Evolutionary conservation across 2,329 filamentous ascomycete species (phyloP).

Genomic region (Thermomyces lanuginosus): DNA sequence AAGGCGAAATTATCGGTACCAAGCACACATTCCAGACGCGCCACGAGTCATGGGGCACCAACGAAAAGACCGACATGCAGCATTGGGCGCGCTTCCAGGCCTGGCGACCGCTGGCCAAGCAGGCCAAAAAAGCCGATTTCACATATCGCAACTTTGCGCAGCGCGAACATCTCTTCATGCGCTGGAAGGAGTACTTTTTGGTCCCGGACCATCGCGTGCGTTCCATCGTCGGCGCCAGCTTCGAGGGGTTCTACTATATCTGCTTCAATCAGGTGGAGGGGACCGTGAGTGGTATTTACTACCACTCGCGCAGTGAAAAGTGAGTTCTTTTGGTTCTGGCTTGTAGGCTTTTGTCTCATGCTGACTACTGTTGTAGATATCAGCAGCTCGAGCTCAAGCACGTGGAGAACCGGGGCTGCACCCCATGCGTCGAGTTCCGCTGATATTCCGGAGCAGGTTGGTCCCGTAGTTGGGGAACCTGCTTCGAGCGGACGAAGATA

Average conservation of each 20-base stretch:
- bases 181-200: constrained; percentile 97
- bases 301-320: constrained; percentile 96
- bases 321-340: constrained; percentile 34
- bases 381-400: constrained; percentile 87
- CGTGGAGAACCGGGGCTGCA: constrained; percentile 68
- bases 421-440: constrained; percentile 74
- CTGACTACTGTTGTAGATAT: constrained; percentile 40
- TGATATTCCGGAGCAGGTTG: no score
- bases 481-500: no score
- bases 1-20: constrained; percentile 90
- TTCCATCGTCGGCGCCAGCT: constrained; percentile 85
- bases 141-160: constrained; percentile 55
- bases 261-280: constrained; percentile 90
- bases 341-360: neutral
- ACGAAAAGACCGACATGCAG: constrained; percentile 73
- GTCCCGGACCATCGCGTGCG: constrained; percentile 87
- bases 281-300: constrained; percentile 84
- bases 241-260: constrained; percentile 98
- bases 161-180: constrained; percentile 87
- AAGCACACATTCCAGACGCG: constrained; percentile 90
- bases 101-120: constrained; percentile 60
- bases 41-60: constrained; percentile 81
- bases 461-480: no score
- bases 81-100: constrained; percentile 87
- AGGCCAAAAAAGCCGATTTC: constrained; percentile 41